Base-by-base conservation (phyloP, 2,329 filamentous ascomycete species). In the Talaromyces marneffei region DNA sequence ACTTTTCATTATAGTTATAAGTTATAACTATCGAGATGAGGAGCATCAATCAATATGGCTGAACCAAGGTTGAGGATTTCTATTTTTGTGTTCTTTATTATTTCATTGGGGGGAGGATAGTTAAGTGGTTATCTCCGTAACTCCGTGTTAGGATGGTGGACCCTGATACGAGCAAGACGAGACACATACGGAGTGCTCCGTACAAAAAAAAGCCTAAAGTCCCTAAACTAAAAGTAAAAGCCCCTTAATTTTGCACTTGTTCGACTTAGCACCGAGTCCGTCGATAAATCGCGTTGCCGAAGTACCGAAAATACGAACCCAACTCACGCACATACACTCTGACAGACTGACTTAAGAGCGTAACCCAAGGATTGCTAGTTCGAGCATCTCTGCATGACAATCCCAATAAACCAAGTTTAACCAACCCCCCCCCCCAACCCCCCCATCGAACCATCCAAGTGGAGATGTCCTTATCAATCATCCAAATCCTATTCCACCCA, bases 51-150 rank as follows among this genome's bases (percentile, higher is more conserved):
- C 10, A 4, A n/a, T 20, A 35, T 33, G n/a, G 9, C 48, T 2
- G n/a, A 52, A 52, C 48, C 48, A 52, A 52, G 48, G 48, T 52
- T 52, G 46, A 50, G 23, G 44, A 48, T n/a, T n/a, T 48, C 44
- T 48, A 48, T 48, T 29, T 27, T 14, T 16, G 42, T 16, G 39
- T 50, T 20, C n/a, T 35, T 20, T 20, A 1, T 52, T 52, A 4
- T 4, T 7, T 10, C 25, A 29, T 9, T 4, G 7, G 9, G 4
- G 9, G 9, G 4, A 31, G 4, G 9, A 31, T 9, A 31, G 29
- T 31, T 31, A 3, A 27, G 14, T 2, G 14, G 44, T 48, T n/a
- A 29, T 29, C 44, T n/a, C 14, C 16, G 8, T 23, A 25, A 4
- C 40, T 44, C 40, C 40, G 40, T 33, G 29, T 50, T 48, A n/a